Evolutionary conservation across 345 rosid species (phyloP).

Genomic region (Populus nigra): DNA sequence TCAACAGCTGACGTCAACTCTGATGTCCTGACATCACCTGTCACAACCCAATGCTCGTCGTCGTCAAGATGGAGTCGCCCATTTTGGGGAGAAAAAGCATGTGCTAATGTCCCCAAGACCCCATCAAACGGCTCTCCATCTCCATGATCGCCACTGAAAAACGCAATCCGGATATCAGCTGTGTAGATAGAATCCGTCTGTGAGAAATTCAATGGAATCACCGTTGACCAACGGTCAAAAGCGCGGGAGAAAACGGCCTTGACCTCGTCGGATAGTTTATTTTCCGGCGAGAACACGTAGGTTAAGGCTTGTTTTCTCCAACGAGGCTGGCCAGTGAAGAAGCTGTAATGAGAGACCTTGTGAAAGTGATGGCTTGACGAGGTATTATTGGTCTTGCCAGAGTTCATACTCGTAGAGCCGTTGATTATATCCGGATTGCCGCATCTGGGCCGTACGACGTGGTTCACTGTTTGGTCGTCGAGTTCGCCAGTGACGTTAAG

Average conservation of each 20-base stretch:
- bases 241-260: conserved; percentile 69
- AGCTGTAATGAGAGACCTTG: conserved; percentile 55
- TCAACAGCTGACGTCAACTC: conserved; percentile 54
- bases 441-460: conserved; percentile 69
- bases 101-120: conserved; percentile 76
- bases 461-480: conserved; percentile 54
- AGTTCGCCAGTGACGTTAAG: conserved; percentile 71
- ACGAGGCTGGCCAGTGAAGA: conserved; percentile 66
- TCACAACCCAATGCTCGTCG: conserved; percentile 69
- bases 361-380: conserved; percentile 34
- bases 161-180: conserved; percentile 73
- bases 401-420: conserved; percentile 75
- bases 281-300: conserved; percentile 57
- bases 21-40: conserved; percentile 39
- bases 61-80: conserved; percentile 77
- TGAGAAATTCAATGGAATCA: conserved; percentile 63
- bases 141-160: conserved; percentile 75
- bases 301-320: conserved; percentile 70
- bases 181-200: conserved; percentile 15
- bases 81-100: conserved; percentile 84
- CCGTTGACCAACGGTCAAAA: conserved; percentile 67
- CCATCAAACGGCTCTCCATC: conserved; percentile 97
- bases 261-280: conserved; percentile 40
- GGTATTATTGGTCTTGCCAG: conserved; percentile 36
- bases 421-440: conserved; percentile 88